Evolutionary conservation across 164 flowering plant species (phyloP), one percentile per base, ranked within the genome.

Genomic region (Taxillus chinensis): DNA sequence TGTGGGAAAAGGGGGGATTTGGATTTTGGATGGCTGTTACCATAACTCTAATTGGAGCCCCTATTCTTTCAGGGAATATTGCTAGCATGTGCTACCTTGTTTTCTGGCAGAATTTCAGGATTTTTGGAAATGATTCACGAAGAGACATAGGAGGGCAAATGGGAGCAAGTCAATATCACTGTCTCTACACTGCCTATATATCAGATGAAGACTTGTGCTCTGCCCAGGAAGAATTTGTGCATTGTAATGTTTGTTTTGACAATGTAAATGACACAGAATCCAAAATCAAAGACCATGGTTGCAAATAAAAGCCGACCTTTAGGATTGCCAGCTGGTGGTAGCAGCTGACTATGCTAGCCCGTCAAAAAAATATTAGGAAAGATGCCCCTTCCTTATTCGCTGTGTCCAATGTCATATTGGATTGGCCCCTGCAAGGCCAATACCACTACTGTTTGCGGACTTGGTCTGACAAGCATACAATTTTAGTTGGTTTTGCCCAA

Each of bases 91-190:
- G 90, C 72, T 92, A 88, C 79, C 88, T 86, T 66, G 95, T 86
- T 50, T 84, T 86, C 68, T 74, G 84, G 43, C 91, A 83, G 65
- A 86, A 69, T 59, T 85, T 85, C 62, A 73, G 77, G 27, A 37
- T 53, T 40, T 73, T 70, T 59, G 70, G 79, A 3, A 70, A 64
- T 39, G 92, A 92, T 64, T 86, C 97, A 9, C 86, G 80, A 63
- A 79, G 98, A 61, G 80, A 87, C 7, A 84, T 90, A 85, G 68
- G 65, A 76, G 96, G 71, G 78, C 87, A 1, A 79, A 84, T 64
- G 90, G 85, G 61, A 92, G 96, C 73, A 92, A 90, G 66, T 90
- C 97, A 10, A 85, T 85, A 71, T 90, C 97, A 0, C 90, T 86
- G 92, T 82, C 97, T 2, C 9, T 68, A 12, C 64, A 72, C 55